Evolutionary conservation across 257 asterid species (phyloP), one percentile per base, ranked within the genome.

Genomic region (Solanum chiquidenum): DNA sequence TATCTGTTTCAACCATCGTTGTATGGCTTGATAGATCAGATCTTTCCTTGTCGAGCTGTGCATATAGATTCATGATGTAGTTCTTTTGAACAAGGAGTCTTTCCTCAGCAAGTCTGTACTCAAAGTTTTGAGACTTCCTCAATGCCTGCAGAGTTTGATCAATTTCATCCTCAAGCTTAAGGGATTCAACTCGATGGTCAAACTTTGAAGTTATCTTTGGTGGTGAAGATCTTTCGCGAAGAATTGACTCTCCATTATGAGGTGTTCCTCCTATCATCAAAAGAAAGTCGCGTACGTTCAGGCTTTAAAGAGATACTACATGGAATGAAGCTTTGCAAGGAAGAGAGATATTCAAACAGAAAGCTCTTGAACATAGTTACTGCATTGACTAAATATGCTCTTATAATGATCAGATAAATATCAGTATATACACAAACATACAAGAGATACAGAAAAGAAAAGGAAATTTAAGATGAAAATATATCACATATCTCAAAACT

Each of bases 21-120:
- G 90, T 20, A 66, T 88, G 87, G 60, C 77, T 88, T 9, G 89
- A 90, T 16, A 93, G 91, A 27, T 88, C 91, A 71, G 86, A 83
- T 88, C 93, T 92, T 90, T 94, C 96, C 62, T 88, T 62, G 64
- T 93, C 89, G 13, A 95, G 95, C 90, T 91, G 94, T 86, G 91
- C 91, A 33, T 92, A 92, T 42, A 95, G 92, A 87, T 90, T 87
- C 31, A 92, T 83, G 83, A 95, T 89, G 38, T 60, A 79, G 88
- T 90, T 87, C 92, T 92, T 94, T 89, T 93, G 94, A 44, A 90
- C 90, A 40, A 88, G 52, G 55, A 94, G 95, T 88, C 80, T 88
- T 90, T 92, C 94, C 92, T 89, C 95, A 0, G 94, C 95, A 66
- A 95, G 89, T 73, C 84, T 90, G 89, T 91, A 94, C 83, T 94